Evolutionary conservation across 768 basidiomycete genomes (phyloP), one percentile per base, ranked within the genome.

Genomic region (Mycena latifolia): DNA sequence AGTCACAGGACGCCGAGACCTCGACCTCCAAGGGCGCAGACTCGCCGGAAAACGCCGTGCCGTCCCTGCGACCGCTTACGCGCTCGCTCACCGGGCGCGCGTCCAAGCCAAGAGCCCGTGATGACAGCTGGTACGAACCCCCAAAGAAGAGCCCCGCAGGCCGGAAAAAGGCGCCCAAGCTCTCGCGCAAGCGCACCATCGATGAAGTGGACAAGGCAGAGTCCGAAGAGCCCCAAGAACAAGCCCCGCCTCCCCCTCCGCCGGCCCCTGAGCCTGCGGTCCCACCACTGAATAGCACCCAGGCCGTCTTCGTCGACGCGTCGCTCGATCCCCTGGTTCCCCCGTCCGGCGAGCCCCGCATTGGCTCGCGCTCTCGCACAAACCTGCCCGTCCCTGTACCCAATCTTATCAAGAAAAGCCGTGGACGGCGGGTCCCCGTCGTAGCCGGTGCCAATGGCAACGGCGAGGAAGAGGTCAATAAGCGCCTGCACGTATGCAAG

Each of bases 401-500:
- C 12, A 53, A 53, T 25, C 52, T 53, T 22, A 53, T 53, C 31
- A 53, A 53, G 52, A 53, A 53, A 18, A 53, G 52, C 33, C 52
- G 52, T 5, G 52, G 90, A 14, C 82, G 90, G 22, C 78, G 88
- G 35, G 90, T 91, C 31, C 90, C 90, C 1, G 87, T 86, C 20
- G 77, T 86, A 60, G 74, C 41, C 18, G 45, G 41, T 39, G 5
- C 43, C 33, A 14, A 35, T 39, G 41, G 37, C 41, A 33, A 27
- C 15, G 73, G 18, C 50, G 71, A 56, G 50, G 66, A 37, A 65
- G 73, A 77, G 70, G 78, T 75, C 70, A 48, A 9, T 20, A 81
- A 74, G 73, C 82, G 88, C 65, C 82, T 87, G 70, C 93, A 93
- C 76, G 81, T 87, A 52, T 96, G 94, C 81, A 85, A 86, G 63